These are phyloP conservation scores for Clarkia xantiana DNA, from an alignment of 345 rosid genomes.

Conservation along the genomic window DNA sequence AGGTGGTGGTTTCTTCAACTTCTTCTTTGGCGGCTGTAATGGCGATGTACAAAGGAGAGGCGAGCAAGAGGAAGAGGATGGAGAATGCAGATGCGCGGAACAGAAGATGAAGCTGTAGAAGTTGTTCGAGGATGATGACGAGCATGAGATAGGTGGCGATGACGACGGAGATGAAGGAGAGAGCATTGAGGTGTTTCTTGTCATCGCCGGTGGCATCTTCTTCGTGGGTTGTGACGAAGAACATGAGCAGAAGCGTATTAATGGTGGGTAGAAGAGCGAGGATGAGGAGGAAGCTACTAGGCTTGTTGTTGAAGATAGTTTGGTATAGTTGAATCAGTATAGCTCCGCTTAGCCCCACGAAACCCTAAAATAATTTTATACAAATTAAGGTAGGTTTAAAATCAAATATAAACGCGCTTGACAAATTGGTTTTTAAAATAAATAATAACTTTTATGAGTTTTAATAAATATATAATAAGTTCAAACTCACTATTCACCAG, in stretches of 20 bases:
- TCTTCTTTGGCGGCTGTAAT: slow-evolving; percentile 14
- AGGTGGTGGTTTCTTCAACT: neutral
- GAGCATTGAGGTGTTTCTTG: slow-evolving; percentile 27
- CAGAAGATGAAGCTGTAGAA: slow-evolving; percentile 11
- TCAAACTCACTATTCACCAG: too few relatives aligned
- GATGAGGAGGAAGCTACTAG: slow-evolving; percentile 25
- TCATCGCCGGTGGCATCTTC: slow-evolving; percentile 16
- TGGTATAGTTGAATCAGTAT: slow-evolving; percentile 36
- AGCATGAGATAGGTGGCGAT: slow-evolving; percentile 35
- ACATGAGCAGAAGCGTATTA: slow-evolving; percentile 26
- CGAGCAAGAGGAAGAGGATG: slow-evolving; percentile 25
- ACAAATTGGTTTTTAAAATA: too few relatives aligned
- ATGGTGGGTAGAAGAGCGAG: slow-evolving; percentile 24
- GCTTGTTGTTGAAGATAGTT: slow-evolving; percentile 20
- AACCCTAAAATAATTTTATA: slow-evolving; percentile 44
- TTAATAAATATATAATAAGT: too few relatives aligned
- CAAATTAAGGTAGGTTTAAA: too few relatives aligned
- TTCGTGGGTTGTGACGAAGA: slow-evolving; percentile 27
- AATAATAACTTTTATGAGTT: too few relatives aligned
- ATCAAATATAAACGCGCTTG: too few relatives aligned
- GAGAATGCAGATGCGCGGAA: slow-evolving; percentile 13
- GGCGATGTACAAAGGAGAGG: slow-evolving; percentile 24
- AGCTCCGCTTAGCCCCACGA: slow-evolving; percentile 41
- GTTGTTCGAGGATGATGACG: slow-evolving; percentile 21
- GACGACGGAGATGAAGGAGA: slow-evolving; percentile 27